Evolutionary conservation across 305 asterid species (phyloP).

Genomic region (Ilex paraguariensis): DNA sequence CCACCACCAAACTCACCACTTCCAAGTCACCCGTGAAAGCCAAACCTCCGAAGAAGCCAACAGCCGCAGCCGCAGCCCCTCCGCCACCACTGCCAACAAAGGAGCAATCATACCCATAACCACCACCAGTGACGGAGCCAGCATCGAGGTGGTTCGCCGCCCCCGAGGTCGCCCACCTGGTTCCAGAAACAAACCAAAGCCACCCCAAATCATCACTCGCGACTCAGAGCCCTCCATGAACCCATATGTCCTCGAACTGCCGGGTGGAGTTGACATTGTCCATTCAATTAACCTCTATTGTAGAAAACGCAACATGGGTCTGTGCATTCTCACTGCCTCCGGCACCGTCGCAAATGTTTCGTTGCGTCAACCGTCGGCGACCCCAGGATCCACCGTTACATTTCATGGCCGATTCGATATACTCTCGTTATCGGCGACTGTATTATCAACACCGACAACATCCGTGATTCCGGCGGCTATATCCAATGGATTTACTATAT

Average conservation of each 20-base stretch:
- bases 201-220: conserved; percentile 52
- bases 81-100: conserved; percentile 14
- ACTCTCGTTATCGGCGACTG: conserved; percentile 63
- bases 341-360: conserved; percentile 62
- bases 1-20: conserved; percentile 18
- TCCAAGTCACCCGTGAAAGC: conserved; percentile 18
- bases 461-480: too few relatives aligned
- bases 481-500: conserved; percentile 40
- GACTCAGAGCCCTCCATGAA: conserved; percentile 63
- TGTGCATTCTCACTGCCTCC: conserved; percentile 59
- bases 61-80: conserved; percentile 39
- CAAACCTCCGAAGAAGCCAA: conserved; percentile 43
- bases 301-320: conserved; percentile 41
- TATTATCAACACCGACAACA: conserved; percentile 19
- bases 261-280: conserved; percentile 51
- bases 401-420: conserved; percentile 80
- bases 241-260: conserved; percentile 76
- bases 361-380: conserved; percentile 62
- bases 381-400: conserved; percentile 62
- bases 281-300: conserved; percentile 45
- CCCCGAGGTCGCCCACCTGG: conserved; percentile 90
- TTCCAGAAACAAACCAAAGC: conserved; percentile 65
- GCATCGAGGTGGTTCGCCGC: conserved; percentile 61
- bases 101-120: conserved; percentile 6
- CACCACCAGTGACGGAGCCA: conserved; percentile 47